phyloP scores from a whole-genome alignment of 495 filamentous ascomycete genomes.

The Lasiosphaeriaceae sp. region DNA sequence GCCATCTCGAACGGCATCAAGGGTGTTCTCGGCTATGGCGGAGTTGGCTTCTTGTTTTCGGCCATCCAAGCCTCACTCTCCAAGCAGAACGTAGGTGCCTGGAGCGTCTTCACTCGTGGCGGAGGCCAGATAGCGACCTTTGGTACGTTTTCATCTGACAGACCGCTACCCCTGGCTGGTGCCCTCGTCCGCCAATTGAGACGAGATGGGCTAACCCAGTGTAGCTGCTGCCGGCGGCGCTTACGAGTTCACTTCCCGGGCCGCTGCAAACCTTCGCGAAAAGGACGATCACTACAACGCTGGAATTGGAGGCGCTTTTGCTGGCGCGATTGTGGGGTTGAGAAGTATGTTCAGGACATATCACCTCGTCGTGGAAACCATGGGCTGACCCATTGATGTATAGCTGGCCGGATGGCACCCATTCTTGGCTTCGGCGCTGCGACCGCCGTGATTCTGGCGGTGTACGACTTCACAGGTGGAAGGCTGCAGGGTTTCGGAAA shows the following conservation, averaged over 20 bases:
- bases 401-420: constrained; percentile 70
- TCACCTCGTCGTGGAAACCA: background rate
- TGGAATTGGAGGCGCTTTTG: constrained; percentile 36
- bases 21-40: constrained; percentile 60
- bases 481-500: constrained; percentile 53
- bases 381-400: background rate
- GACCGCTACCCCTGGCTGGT: background rate
- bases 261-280: constrained; percentile 44
- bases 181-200: background rate
- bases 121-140: constrained; percentile 36
- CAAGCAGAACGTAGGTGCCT: constrained; percentile 70
- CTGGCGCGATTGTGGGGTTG: constrained; percentile 37
- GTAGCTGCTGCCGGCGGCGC: constrained; percentile 75
- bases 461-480: constrained; percentile 77
- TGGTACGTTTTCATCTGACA: constrained; percentile 27
- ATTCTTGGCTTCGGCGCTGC: constrained; percentile 72
- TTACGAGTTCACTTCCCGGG: constrained; percentile 64
- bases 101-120: constrained; percentile 67
- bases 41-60: constrained; percentile 65
- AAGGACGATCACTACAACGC: constrained; percentile 40
- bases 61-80: constrained; percentile 81
- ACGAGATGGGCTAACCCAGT: constrained; percentile 21
- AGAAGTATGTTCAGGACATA: constrained; percentile 25
- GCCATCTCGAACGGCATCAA: constrained; percentile 63
- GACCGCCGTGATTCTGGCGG: constrained; percentile 59